Base-by-base conservation (phyloP, 2,329 filamentous ascomycete species). In the Trichoderma sp. region DNA sequence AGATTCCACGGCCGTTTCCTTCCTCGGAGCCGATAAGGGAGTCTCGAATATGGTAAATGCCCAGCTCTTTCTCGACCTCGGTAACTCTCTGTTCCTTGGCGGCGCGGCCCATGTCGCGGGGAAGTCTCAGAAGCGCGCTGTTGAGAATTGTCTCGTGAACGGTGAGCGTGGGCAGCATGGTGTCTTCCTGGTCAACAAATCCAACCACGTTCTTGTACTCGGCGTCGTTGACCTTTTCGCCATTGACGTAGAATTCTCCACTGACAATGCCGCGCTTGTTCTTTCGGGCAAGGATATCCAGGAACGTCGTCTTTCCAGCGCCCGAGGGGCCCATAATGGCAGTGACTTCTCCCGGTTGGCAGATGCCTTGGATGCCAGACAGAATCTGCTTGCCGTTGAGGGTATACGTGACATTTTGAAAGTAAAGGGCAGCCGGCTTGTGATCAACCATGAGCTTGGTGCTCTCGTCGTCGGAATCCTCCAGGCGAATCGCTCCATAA, bases 311-410 rank as follows among this genome's bases (percentile, higher is more conserved):
- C 79, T 99, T 99, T 66, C 95, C 95, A 48, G 95, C 96, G 34
- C 95, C 95, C 0, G 95, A 99, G 7, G 95, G 94, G 64, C 95
- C 95, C 94, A 99, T 99, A 72, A 99, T 96, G 9, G 95, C 95
- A 69, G 94, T 92, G 7, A 98, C 87, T 75, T 99, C 93, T n/a
- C 96, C 96, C 2, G 94, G 93, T 70, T 90, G 90, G n/a, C 94
- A 93, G 48, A 92, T 88, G 54, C 95, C 95, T 69, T 90, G 88
- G 41, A 99, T 90, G 15, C 85, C 87, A 17, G 85, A 84, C 3
- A 99, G 82, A 54, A 99, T 97, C 60, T 90, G 84, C 77, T 92
- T 97, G 45, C 92, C 92, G 69, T 96, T 96, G 44, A 99, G 83
- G 24, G 85, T 83, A 74, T 99, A 99, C 0, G 88, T 87, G 3